Evolutionary conservation across 495 filamentous ascomycete genomes (phyloP), one percentile per base, ranked within the genome.

Genomic region (Aspergillus incahuasiensis): DNA sequence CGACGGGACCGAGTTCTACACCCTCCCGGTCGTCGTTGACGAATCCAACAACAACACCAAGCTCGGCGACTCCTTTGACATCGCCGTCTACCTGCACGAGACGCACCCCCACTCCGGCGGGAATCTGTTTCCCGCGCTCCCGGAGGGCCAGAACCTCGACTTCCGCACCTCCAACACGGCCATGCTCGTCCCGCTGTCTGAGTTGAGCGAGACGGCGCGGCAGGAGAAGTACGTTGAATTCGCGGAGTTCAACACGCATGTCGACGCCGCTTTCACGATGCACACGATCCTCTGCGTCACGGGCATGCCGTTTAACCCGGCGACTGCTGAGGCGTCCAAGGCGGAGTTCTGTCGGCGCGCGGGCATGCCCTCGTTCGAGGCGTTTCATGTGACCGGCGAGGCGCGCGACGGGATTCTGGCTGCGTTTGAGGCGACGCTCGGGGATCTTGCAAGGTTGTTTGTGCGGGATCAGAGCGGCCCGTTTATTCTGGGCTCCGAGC

Each of bases 1-100:
- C 66, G 77, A 86, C 65, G 84, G 83, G 53, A 68, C 57, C 22
- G 74, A 79, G 61, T 87, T 74, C 72, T 74, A 66, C 63, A 87
- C 84, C 1, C 77, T 87, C 0, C 84, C 84, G 19, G 66, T 85
- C 42, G 44, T 87, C n/a, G 54, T 64, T 0, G 81, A 86, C 61
- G 57, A 70, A n/a, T n/a, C n/a, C 4, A 12, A 52, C n/a, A 79
- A 78, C 1, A 54, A 55, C 43, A 49, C 58, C 0, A 19, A 63
- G 1, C 28, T 86, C n/a, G 81, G 84, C 47, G 81, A 86, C 71
- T 81, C 83, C 5, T 82, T 86, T 68, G 79, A 85, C 42, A 84
- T 86, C 57, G 79, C 84, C 32, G 57, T 74, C 38, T 75, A 87
- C 67, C 65, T 87, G 9, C 68, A 87, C 25, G 61, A 71, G 22